Conservation (phyloP, 2,329 filamentous ascomycete species). For the Mycosphaerella arachidis region DNA sequence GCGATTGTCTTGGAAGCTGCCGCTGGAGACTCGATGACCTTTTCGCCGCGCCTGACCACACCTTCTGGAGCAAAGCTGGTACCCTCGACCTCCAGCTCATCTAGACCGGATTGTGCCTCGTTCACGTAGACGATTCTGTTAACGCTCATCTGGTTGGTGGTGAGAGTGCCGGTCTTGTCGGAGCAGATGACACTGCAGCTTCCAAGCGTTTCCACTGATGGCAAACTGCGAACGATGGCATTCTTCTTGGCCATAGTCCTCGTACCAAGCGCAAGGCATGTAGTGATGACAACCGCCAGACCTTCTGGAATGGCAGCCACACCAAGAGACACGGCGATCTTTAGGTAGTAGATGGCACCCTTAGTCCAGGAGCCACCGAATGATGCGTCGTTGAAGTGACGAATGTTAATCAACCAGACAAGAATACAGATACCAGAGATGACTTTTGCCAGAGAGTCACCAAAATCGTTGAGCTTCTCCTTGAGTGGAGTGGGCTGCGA, state of each 20-base stretch:
- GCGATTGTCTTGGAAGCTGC: conserved; percentile 69
- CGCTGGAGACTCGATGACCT: conserved; percentile 63
- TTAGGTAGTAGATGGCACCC: conserved; percentile 98
- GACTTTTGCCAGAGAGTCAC: conserved; percentile 91
- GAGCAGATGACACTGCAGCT: conserved; percentile 99
- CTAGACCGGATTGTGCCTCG: conserved; percentile 66
- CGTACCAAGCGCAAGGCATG: conserved; percentile 90
- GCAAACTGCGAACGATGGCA: conserved; percentile 89
- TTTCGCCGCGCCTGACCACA: conserved; percentile 62
- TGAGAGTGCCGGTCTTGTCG: conserved; percentile 96
- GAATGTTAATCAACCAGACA: conserved; percentile 98
- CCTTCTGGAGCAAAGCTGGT: conserved; percentile 88
- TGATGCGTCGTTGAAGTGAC: conserved; percentile 90
- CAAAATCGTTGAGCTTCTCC: conserved; percentile 98
- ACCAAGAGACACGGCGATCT: conserved; percentile 96
- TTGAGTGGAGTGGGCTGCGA: conserved; percentile 95
- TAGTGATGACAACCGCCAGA: conserved; percentile 97
- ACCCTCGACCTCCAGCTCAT: conserved; percentile 85
- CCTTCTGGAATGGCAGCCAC: conserved; percentile 97
- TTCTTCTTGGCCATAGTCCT: conserved; percentile 99
- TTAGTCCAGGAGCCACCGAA: conserved; percentile 86
- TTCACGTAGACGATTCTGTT: conserved; percentile 84
- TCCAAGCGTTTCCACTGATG: conserved; percentile 93
- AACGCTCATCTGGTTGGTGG: conserved; percentile 99
- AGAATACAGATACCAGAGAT: conserved; percentile 95